Evolutionary conservation across 1,139 yeast genomes (phyloP).

Genomic region (Pichia inconspicua): DNA sequence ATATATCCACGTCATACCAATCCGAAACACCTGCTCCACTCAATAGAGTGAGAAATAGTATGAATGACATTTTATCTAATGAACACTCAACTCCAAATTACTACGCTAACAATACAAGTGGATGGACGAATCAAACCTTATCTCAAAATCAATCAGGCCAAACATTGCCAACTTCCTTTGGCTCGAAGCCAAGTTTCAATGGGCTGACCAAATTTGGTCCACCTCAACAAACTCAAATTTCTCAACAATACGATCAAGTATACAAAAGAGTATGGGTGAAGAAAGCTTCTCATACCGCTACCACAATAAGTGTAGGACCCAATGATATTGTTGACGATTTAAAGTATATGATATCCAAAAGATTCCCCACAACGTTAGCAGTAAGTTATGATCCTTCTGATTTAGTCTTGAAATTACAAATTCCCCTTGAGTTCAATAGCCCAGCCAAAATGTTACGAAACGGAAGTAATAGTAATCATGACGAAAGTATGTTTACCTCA

Average conservation of each 20-base stretch:
- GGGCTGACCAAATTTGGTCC: background rate
- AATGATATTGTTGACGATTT: conserved; percentile 66
- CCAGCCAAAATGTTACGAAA: background rate
- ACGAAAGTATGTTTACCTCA: background rate
- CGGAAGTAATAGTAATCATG: background rate
- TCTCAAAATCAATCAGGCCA: background rate
- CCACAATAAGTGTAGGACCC: conserved; percentile 51
- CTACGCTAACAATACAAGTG: background rate
- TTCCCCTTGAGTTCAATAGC: conserved; percentile 9
- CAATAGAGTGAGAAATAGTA: background rate
- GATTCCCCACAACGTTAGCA: conserved; percentile 66
- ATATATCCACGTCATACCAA: background rate
- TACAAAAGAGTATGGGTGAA: conserved; percentile 57
- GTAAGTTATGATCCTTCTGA: conserved; percentile 65
- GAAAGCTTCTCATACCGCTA: conserved; percentile 51
- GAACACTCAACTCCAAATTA: conserved; percentile 3
- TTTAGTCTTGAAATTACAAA: conserved; percentile 36
- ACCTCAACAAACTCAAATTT: background rate
- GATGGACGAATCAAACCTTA: background rate
- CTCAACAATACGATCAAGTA: background rate
- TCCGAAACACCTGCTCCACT: background rate
- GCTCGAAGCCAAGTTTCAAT: background rate
- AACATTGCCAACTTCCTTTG: background rate
- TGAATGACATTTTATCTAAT: background rate
- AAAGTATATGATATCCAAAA: conserved; percentile 49